Evolutionary conservation across 108 stramenopile genomes (phyloP).

Genomic region (Thalassiosira profunda): DNA sequence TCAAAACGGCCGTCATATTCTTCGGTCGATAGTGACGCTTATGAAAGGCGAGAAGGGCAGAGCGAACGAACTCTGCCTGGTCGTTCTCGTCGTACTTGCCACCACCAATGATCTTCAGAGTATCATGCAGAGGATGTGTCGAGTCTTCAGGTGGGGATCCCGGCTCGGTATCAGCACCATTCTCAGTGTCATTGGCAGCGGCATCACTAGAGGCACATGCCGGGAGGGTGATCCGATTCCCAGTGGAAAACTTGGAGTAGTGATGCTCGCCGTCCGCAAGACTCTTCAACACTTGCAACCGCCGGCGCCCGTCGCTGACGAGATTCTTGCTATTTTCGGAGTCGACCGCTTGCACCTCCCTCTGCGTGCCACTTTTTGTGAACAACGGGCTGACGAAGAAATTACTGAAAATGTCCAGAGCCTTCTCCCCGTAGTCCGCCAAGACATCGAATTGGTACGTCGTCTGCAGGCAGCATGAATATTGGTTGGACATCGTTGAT

Average conservation of each 20-base stretch:
- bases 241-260: constrained; percentile 89
- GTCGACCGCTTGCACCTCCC: constrained; percentile 92
- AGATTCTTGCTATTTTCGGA: constrained; percentile 92
- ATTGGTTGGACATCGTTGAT: not conserved
- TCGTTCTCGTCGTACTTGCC: constrained; percentile 42
- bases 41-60: constrained; percentile 83
- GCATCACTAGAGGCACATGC: constrained; percentile 12
- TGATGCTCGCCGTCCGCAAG: constrained; percentile 67
- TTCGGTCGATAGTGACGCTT: constrained; percentile 80
- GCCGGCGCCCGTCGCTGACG: constrained; percentile 72
- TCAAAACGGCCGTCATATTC: constrained; percentile 78
- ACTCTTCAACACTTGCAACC: constrained; percentile 85
- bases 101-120: constrained; percentile 15
- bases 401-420: constrained; percentile 83
- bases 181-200: not conserved
- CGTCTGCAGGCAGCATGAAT: constrained; percentile 51
- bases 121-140: constrained; percentile 19
- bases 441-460: constrained; percentile 89
- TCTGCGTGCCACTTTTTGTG: constrained; percentile 65
- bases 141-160: not conserved
- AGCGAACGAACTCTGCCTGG: constrained; percentile 58
- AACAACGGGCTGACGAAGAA: constrained; percentile 87
- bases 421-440: constrained; percentile 75
- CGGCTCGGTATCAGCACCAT: constrained; percentile 7
- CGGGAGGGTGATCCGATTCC: constrained; percentile 72